Base-by-base conservation (phyloP, 2,329 filamentous ascomycete species). In the Ophiostoma sp. region DNA sequence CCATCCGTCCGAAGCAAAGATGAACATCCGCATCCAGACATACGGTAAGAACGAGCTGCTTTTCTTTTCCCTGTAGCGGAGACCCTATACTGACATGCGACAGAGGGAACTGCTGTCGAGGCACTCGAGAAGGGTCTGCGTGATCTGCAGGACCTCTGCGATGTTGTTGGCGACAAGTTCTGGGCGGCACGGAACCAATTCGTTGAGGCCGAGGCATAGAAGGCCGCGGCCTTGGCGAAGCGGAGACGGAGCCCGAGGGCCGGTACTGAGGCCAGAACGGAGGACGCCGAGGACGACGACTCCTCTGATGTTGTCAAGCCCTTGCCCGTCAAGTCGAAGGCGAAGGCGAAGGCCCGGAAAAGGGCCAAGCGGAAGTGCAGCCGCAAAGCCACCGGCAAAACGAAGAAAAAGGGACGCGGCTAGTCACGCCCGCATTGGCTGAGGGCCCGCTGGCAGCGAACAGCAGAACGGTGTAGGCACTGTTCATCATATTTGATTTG, bases 1-100 rank as follows among this genome's bases (percentile, higher is more conserved):
- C 42, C 95, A 99, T 79, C 95, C 95, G 66, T 96, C 93, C 52
- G 95, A 99, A 79, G 82, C 89, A 55, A 95, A 96, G 80, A 97
- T 99, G 94, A 97, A 98, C 76, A 82, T 99, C 71, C 87, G 95
- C 75, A 98, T 99, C 71, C 95, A 99, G 79, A 99, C 94, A 73
- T 98, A 95, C 75, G 91, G 94, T 97, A 81, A 76, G 87, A 9
- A 63, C 36, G 3, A 41, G 14, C 4, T 5, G 3, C 16, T 16
- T 38, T 36, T 16, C 38, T 16, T 18, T 36, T 11, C 7, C 52
- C 6, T 4, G 11, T 8, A 12, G n/a, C 4, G 16, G 5, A 8
- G 6, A 14, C 5, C 12, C 6, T 2, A 2, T 47, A 9, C 47
- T 52, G 12, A 66, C 64, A 64, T 14, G 42, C 38, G 0, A 55